Percentiles rank a stretch among this genome's conserved stretches.
Conservation (phyloP, 345 rosid species). For the Lepidium didymum region DNA sequence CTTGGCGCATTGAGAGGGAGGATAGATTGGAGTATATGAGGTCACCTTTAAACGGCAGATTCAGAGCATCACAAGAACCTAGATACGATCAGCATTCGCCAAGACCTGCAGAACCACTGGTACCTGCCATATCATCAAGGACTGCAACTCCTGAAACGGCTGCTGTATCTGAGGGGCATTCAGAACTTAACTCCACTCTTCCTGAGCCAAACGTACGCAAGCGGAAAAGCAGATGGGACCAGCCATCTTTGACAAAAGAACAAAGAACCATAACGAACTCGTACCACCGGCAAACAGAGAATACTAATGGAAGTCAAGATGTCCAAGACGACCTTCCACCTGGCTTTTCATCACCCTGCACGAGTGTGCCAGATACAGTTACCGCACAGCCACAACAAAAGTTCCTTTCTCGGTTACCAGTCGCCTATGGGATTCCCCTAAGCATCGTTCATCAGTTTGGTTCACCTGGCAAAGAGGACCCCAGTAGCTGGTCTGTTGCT, state of each 20-base stretch:
- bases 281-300: constrained; percentile 16
- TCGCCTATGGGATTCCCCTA: constrained; percentile 84
- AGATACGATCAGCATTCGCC: constrained; percentile 37
- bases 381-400: constrained; percentile 48
- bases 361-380: constrained; percentile 31
- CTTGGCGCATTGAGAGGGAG: constrained; percentile 49
- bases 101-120: constrained; percentile 43
- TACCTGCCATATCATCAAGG: constrained; percentile 28
- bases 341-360: constrained; percentile 62
- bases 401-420: constrained; percentile 55
- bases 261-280: constrained; percentile 27
- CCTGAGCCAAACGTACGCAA: constrained; percentile 46
- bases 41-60: constrained; percentile 38
- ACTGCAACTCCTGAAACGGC: constrained; percentile 35
- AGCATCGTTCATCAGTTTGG: constrained; percentile 57
- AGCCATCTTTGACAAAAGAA: constrained; percentile 45
- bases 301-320: constrained; percentile 26
- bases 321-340: constrained; percentile 70
- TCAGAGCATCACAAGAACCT: constrained; percentile 40
- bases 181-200: constrained; percentile 33
- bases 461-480: constrained; percentile 38
- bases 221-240: constrained; percentile 99
- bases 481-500: constrained; percentile 59
- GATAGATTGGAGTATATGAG: constrained; percentile 43
- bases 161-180: constrained; percentile 35